Percentiles rank a stretch among this genome's conserved stretches.
phyloP scores from a whole-genome alignment of 148 eudicot species.

The Drosera capensis region DNA sequence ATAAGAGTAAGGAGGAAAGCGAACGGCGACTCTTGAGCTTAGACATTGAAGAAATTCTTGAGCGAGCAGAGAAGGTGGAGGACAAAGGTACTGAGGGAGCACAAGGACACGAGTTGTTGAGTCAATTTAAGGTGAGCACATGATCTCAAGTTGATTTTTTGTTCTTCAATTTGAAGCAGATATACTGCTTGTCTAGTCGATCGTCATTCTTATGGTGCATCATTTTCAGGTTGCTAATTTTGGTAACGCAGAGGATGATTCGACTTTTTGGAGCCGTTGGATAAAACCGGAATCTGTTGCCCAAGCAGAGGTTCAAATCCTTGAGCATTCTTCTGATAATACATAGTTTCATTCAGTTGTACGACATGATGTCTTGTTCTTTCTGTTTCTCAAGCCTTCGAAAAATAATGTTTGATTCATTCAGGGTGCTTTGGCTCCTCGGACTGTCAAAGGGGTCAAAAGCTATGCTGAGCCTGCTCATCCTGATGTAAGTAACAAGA shows the following conservation, averaged over 20 bases:
- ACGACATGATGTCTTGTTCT: background rate
- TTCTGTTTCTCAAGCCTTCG: background rate
- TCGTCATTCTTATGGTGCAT: constrained; percentile 5
- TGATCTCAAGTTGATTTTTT: background rate
- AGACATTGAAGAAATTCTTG: constrained; percentile 98
- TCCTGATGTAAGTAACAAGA: constrained; percentile 52
- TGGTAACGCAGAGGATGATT: constrained; percentile 86
- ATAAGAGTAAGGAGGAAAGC: constrained; percentile 92
- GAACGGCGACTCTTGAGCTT: constrained; percentile 77
- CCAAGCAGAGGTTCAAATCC: constrained; percentile 69
- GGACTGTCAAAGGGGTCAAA: constrained; percentile 78
- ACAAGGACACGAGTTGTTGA: constrained; percentile 67
- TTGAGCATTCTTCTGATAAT: background rate
- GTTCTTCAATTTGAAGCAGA: no score
- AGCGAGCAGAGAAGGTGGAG: constrained; percentile 98
- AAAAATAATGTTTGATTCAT: background rate
- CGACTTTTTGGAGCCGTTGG: constrained; percentile 99
- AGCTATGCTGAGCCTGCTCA: constrained; percentile 68
- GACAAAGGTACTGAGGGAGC: constrained; percentile 52
- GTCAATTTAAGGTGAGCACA: constrained; percentile 76
- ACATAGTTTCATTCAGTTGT: background rate
- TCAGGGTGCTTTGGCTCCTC: constrained; percentile 90
- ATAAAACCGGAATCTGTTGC: constrained; percentile 80
- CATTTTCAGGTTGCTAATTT: constrained; percentile 80
- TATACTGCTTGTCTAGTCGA: no score